Conservation (phyloP, 1,284 basidiomycete species). For the Pyrrhoderma lamaoense region DNA sequence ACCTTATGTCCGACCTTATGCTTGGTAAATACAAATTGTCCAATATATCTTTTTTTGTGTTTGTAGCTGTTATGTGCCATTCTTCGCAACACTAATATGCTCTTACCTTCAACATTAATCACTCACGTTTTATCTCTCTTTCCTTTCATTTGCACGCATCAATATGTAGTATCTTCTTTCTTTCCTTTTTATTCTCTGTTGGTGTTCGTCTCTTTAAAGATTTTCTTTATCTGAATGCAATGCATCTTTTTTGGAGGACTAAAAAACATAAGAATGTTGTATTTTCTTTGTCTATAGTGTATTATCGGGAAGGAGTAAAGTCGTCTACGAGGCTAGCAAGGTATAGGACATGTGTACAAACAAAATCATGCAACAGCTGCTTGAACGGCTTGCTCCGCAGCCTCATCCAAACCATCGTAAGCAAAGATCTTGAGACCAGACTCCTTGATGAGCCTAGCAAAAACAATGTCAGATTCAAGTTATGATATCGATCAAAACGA, state of each 20-base stretch:
- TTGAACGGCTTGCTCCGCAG: slow-evolving; percentile 80
- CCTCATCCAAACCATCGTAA: slow-evolving; percentile 81
- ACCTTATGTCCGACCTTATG: slow-evolving; percentile 32
- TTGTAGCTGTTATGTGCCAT: not conserved
- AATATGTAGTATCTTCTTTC: slow-evolving; percentile 25
- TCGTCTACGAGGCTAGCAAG: not conserved
- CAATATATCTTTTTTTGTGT: slow-evolving; percentile 31
- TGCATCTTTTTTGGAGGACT: no score
- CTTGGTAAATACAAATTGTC: slow-evolving; percentile 7
- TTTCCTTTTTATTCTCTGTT: not conserved
- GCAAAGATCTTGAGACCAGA: slow-evolving; percentile 91
- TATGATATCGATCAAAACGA: slow-evolving; percentile 18
- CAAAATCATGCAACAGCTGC: slow-evolving; percentile 40
- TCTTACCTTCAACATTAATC: slow-evolving; percentile 21
- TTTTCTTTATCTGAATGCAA: no score
- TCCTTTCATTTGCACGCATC: slow-evolving; percentile 14
- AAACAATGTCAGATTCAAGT: slow-evolving; percentile 2
- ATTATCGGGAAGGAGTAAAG: no score
- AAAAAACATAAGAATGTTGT: no score
- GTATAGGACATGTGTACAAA: slow-evolving; percentile 4
- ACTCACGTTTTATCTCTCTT: slow-evolving; percentile 5
- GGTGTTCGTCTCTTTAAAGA: no score
- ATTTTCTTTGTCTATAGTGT: no score
- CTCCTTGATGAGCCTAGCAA: slow-evolving; percentile 76
- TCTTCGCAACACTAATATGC: not conserved